phyloP scores from a whole-genome alignment of 441 rosid species.

The Gossypium davidsonii region DNA sequence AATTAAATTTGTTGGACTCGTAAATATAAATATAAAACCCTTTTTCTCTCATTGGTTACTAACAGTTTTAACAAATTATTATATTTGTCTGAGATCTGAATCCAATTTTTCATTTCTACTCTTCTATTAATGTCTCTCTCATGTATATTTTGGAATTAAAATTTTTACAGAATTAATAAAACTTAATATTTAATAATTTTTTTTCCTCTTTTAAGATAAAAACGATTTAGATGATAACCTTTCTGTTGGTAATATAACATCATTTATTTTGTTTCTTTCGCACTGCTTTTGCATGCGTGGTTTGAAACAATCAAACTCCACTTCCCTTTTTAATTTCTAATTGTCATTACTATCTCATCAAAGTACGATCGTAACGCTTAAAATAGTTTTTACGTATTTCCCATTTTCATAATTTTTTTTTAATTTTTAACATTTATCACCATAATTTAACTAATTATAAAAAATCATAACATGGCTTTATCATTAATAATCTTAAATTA shows the following conservation, averaged over 20 bases:
- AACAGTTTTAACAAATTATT: not conserved
- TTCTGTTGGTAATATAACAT: not conserved
- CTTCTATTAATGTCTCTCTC: not conserved
- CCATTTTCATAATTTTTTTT: too few species aligned
- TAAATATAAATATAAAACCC: not conserved
- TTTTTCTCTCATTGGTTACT: not conserved
- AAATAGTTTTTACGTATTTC: not conserved
- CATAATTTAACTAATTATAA: too few species aligned
- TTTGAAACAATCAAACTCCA: not conserved
- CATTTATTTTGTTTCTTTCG: not conserved
- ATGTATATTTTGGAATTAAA: not conserved
- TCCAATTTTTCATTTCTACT: not conserved
- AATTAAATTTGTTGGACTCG: not conserved
- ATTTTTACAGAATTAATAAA: not conserved
- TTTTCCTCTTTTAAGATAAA: too few species aligned
- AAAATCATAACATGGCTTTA: not conserved
- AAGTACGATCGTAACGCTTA: not conserved
- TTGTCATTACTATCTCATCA: too few species aligned
- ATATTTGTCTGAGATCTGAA: not conserved
- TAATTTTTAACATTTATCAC: too few species aligned
- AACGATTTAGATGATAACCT: not conserved
- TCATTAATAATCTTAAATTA: not conserved
- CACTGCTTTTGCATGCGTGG: not conserved
- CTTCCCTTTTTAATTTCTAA: too few species aligned
- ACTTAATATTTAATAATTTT: too few species aligned